Percentiles rank a stretch among this genome's conserved stretches.
These are phyloP conservation scores for Phragmites australis DNA, from an alignment of 176 grass and related monocot genomes.

Conservation along the genomic window DNA sequence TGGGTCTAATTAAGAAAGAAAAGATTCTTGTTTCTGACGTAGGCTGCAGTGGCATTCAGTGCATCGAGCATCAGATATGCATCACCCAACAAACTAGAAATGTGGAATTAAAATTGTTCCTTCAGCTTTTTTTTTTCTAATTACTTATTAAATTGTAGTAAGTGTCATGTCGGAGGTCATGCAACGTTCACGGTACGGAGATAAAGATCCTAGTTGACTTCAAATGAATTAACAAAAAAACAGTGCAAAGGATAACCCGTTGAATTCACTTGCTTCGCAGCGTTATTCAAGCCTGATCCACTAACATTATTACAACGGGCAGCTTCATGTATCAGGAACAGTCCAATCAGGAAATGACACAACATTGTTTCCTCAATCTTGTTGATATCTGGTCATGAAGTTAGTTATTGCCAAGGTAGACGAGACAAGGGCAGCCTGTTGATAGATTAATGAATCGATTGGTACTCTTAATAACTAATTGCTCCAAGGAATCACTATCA, in stretches of 20 bases:
- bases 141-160: background rate
- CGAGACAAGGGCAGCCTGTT: background rate
- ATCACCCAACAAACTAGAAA: background rate
- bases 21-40: background rate
- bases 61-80: background rate
- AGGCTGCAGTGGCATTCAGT: too few species aligned
- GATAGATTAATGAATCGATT: background rate
- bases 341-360: background rate
- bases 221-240: too few species aligned
- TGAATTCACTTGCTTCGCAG: background rate
- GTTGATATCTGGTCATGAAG: background rate
- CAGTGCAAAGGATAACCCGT: background rate
- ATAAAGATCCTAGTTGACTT: background rate
- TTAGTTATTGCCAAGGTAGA: background rate
- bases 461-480: background rate
- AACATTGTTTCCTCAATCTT: background rate
- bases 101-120: background rate
- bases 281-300: background rate
- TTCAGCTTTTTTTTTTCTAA: background rate
- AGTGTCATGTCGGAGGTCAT: background rate
- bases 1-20: background rate
- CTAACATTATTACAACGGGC: conserved; percentile 18
- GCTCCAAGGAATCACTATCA: conserved; percentile 10
- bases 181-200: background rate
- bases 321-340: too few species aligned